Conservation (phyloP, 2,329 filamentous ascomycete species). For the Alternaria infectoria region DNA sequence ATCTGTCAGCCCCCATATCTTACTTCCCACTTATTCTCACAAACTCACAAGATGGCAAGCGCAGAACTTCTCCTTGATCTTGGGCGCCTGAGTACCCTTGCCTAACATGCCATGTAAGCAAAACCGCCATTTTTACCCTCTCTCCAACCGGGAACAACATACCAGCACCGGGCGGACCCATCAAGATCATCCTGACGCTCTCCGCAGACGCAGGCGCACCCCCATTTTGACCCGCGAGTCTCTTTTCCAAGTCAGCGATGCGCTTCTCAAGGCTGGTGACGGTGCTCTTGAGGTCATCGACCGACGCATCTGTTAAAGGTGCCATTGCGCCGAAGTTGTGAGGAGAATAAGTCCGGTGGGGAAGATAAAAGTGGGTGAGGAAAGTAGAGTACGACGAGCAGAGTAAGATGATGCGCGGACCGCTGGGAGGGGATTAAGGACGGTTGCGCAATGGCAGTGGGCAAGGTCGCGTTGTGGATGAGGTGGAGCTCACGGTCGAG, state of each 20-base stretch:
- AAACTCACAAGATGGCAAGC: slow-evolving; percentile 89
- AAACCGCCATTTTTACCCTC: slow-evolving; percentile 4
- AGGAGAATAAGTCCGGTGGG: slow-evolving; percentile 2
- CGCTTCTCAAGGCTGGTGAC: slow-evolving; percentile 84
- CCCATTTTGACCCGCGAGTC: slow-evolving; percentile 57
- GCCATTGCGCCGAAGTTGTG: slow-evolving; percentile 68
- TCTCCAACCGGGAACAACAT: slow-evolving; percentile 51
- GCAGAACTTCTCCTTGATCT: slow-evolving; percentile 97
- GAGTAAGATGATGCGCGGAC: slow-evolving; percentile 21
- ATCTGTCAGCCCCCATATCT: slow-evolving; percentile 24
- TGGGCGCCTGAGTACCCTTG: slow-evolving; percentile 98
- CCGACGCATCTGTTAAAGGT: slow-evolving; percentile 78
- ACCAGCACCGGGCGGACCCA: slow-evolving; percentile 97
- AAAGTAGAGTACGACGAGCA: slow-evolving; percentile 12
- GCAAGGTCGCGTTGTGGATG: slow-evolving; percentile 11
- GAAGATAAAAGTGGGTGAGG: neutral
- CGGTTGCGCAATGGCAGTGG: slow-evolving; percentile 30
- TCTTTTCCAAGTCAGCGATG: slow-evolving; percentile 82
- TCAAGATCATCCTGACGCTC: slow-evolving; percentile 93
- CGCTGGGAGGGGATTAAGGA: slow-evolving; percentile 18
- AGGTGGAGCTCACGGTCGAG: slow-evolving; percentile 14
- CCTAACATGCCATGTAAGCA: slow-evolving; percentile 61
- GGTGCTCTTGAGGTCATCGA: slow-evolving; percentile 83
- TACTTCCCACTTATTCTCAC: neutral
- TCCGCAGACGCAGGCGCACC: slow-evolving; percentile 54